Percentiles rank a stretch among this genome's conserved stretches.
Evolutionary conservation across 23 red algal species (phyloP).

Genomic region (Gracilaria domingensis): DNA sequence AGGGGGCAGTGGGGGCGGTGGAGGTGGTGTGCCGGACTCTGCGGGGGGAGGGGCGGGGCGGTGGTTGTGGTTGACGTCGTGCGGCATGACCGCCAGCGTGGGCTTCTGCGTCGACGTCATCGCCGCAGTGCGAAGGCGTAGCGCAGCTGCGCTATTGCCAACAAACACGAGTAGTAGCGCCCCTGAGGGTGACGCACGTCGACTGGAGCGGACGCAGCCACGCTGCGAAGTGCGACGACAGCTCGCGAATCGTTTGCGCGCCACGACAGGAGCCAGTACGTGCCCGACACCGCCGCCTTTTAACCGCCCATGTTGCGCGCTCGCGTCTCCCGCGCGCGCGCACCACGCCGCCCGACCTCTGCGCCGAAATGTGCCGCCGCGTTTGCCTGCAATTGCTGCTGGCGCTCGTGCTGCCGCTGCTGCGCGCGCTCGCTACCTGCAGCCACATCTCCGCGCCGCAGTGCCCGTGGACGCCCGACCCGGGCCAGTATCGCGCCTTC

Average conservation of each 20-base stretch:
- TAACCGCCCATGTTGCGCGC: conserved; percentile 11
- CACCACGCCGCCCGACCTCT: neutral
- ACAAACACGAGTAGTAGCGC: neutral
- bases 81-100: conserved; percentile 30
- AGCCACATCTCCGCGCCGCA: conserved; percentile 23
- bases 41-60: neutral
- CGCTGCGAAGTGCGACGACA: too few species aligned
- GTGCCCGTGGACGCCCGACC: conserved; percentile 60
- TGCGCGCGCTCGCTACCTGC: neutral
- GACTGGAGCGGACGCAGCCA: too few species aligned
- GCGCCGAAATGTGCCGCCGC: conserved; percentile 9
- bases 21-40: neutral
- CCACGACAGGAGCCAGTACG: neutral
- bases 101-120: conserved; percentile 19
- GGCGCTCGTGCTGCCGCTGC: neutral
- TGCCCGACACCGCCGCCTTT: conserved; percentile 5
- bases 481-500: conserved; percentile 74
- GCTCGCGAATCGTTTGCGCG: too few species aligned
- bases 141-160: neutral
- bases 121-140: neutral
- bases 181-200: too few species aligned
- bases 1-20: neutral
- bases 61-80: conserved; percentile 46
- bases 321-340: neutral
- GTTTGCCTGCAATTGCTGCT: neutral